These are phyloP conservation scores for Chenopodium berlandieri DNA, from an alignment of 148 eudicot genomes.

Conservation along the genomic window DNA sequence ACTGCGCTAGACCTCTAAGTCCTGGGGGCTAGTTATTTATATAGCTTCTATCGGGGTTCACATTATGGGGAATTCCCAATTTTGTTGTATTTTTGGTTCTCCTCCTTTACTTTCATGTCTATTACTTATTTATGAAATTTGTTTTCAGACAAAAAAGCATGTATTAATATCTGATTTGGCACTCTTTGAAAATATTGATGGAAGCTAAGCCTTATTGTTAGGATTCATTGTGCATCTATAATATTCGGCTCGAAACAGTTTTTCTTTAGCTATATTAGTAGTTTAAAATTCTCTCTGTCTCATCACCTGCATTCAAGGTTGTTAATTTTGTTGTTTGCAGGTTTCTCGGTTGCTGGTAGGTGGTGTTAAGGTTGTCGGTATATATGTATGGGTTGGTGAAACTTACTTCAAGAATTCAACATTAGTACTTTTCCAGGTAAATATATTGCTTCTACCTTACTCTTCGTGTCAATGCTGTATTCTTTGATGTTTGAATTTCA, in stretches of 20 bases:
- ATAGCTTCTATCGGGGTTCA: too few species aligned
- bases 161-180: not conserved
- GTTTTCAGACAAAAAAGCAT: too few species aligned
- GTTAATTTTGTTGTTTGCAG: slow-evolving; percentile 30
- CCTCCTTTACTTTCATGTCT: too few species aligned
- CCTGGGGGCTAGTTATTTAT: too few species aligned
- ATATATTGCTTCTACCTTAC: not conserved
- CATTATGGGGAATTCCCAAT: too few species aligned
- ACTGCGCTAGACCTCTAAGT: too few species aligned
- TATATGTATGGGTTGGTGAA: slow-evolving; percentile 79
- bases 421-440: slow-evolving; percentile 72
- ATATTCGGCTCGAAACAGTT: not conserved
- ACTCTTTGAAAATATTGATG: not conserved
- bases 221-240: not conserved
- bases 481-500: not conserved
- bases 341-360: slow-evolving; percentile 92
- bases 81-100: too few species aligned
- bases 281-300: not conserved
- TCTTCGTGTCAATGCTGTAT: not conserved
- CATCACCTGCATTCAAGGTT: not conserved
- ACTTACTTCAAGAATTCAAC: slow-evolving; percentile 79
- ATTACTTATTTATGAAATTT: too few species aligned
- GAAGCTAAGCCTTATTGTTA: not conserved
- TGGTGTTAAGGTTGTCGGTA: slow-evolving; percentile 83
- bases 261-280: not conserved